Evolutionary conservation across 306 rosid genomes (phyloP).

Genomic region (Vigna radiata): DNA sequence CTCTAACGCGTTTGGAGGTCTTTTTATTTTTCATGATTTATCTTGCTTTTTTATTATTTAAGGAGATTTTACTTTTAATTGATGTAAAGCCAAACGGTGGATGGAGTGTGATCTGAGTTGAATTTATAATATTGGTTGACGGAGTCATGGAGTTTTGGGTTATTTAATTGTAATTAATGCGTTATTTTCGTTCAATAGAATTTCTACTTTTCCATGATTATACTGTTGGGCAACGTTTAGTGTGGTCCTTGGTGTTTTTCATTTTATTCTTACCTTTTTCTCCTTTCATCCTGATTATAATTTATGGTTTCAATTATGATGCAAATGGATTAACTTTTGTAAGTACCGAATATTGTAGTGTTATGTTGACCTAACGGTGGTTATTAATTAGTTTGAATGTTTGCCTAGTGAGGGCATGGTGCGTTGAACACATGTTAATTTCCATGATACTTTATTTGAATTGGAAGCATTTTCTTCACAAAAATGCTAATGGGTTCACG

Average conservation of each 20-base stretch:
- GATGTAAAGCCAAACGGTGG: background rate
- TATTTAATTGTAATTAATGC: constrained; percentile 15
- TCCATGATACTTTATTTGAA: constrained; percentile 3
- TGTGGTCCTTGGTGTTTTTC: background rate
- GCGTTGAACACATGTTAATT: constrained; percentile 12
- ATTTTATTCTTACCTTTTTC: background rate
- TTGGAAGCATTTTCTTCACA: constrained; percentile 16
- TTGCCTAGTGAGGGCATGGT: constrained; percentile 38
- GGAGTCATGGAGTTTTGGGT: background rate
- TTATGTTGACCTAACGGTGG: constrained; percentile 41
- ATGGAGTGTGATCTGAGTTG: constrained; percentile 25
- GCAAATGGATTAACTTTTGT: background rate
- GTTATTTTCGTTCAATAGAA: constrained; percentile 12
- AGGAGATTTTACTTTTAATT: constrained; percentile 26
- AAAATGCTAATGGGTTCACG: background rate
- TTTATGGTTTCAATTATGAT: background rate
- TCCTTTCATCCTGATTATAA: constrained; percentile 12
- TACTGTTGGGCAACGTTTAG: background rate
- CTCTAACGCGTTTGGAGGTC: background rate
- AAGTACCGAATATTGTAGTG: background rate
- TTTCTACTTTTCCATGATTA: background rate
- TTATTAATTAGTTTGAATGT: background rate
- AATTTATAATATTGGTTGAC: constrained; percentile 9
- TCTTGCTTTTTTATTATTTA: background rate
- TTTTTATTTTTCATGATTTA: background rate